These are phyloP conservation scores for Talaromyces sp. DNA, from an alignment of 2,329 filamentous ascomycete genomes.

Conservation along the genomic window DNA sequence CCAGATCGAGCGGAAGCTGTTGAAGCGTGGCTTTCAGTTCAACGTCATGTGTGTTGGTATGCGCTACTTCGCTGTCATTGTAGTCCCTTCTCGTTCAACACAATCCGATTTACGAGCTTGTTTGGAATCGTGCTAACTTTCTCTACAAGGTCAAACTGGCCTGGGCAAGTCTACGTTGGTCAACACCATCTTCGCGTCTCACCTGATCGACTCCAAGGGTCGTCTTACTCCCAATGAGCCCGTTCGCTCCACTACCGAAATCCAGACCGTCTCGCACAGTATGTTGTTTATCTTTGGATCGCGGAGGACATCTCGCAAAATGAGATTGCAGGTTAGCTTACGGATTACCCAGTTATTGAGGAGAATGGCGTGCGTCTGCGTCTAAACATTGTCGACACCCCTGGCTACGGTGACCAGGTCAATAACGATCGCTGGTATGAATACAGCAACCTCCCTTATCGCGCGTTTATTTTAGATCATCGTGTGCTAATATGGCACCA, in stretches of 20 bases:
- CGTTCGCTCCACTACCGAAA: conserved; percentile 94
- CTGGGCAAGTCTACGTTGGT: conserved; percentile 98
- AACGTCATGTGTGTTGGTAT: conserved; percentile 98
- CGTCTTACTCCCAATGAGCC: conserved; percentile 89
- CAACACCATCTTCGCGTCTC: conserved; percentile 99
- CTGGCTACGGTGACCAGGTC: conserved; percentile 96
- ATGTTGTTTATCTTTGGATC: conserved; percentile 27
- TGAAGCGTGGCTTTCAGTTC: conserved; percentile 99
- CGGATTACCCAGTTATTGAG: conserved; percentile 70
- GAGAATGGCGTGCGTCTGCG: conserved; percentile 97
- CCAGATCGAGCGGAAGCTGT: conserved; percentile 98
- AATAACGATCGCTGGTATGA: conserved; percentile 93
- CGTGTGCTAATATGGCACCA: conserved; percentile 33
- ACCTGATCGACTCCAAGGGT: conserved; percentile 98
- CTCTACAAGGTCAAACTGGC: conserved; percentile 81
- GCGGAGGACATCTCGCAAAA: background rate
- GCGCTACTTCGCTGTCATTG: conserved; percentile 44
- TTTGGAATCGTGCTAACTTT: conserved; percentile 33
- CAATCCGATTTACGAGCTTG: background rate
- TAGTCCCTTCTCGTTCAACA: background rate
- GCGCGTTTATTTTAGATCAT: background rate
- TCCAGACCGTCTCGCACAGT: conserved; percentile 93
- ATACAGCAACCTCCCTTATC: background rate
- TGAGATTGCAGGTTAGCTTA: conserved; percentile 17
- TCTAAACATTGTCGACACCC: conserved; percentile 98